Percentiles rank a stretch among this genome's conserved stretches.
phyloP scores from a whole-genome alignment of 2,329 filamentous ascomycete genomes.

The Rutstroemia sp. region DNA sequence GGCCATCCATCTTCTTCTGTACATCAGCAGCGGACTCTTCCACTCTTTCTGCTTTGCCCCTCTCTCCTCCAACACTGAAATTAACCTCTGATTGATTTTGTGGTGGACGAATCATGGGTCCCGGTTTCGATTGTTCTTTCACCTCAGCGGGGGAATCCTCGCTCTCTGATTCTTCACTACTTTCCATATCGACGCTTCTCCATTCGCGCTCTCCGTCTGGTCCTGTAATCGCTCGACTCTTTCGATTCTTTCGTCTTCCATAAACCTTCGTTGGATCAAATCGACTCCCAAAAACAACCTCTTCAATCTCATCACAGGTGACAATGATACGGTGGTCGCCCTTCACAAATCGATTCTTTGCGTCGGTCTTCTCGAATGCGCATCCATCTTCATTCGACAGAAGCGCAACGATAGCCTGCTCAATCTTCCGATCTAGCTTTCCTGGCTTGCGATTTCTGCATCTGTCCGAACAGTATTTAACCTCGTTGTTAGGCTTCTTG shows the following conservation, averaged over 20 bases:
- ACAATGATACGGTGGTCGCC: conserved; percentile 44
- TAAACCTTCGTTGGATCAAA: conserved; percentile 39
- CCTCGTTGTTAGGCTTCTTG: conserved; percentile 6
- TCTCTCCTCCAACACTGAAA: conserved; percentile 48
- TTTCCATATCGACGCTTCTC: conserved; percentile 38
- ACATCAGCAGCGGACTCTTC: conserved; percentile 45
- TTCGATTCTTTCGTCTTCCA: conserved; percentile 39
- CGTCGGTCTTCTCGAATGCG: conserved; percentile 18
- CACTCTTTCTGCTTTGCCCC: conserved; percentile 44
- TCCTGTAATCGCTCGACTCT: conserved; percentile 29
- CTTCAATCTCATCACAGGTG: conserved; percentile 42
- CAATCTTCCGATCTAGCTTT: conserved; percentile 43
- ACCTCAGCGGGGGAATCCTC: not conserved
- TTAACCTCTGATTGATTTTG: conserved; percentile 35
- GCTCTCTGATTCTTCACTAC: conserved; percentile 32
- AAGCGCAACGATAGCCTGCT: conserved; percentile 38
- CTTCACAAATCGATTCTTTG: conserved; percentile 34
- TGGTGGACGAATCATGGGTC: conserved; percentile 8
- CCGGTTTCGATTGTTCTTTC: not conserved
- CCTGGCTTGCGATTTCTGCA: conserved; percentile 46
- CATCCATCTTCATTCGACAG: conserved; percentile 30
- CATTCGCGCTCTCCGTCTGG: conserved; percentile 34
- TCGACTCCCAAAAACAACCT: conserved; percentile 39
- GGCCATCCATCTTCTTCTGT: conserved; percentile 34
- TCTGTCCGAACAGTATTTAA: conserved; percentile 50